Evolutionary conservation across 1,139 yeast genomes (phyloP).

Genomic region (Blastobotrys illinoisensis): DNA sequence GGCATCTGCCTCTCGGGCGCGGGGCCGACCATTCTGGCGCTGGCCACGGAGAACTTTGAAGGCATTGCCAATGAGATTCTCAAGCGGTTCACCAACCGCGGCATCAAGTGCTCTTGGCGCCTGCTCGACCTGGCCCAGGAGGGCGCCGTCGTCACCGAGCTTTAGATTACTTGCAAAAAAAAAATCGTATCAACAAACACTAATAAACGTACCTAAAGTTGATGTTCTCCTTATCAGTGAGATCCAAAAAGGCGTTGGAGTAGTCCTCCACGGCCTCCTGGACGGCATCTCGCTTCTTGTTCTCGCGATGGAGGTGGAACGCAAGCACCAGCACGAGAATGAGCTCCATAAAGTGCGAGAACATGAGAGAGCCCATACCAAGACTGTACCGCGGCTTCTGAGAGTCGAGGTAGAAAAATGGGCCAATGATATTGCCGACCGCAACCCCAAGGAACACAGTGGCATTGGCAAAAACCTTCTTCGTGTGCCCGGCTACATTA

Average conservation of each 20-base stretch:
- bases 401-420: slow-evolving; percentile 44
- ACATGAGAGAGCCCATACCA: slow-evolving; percentile 41
- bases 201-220: slow-evolving; percentile 10
- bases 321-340: slow-evolving; percentile 27
- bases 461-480: slow-evolving; percentile 41
- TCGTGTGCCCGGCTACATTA: slow-evolving; percentile 56
- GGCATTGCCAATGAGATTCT: slow-evolving; percentile 75
- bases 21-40: slow-evolving; percentile 92
- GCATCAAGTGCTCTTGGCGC: slow-evolving; percentile 74
- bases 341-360: slow-evolving; percentile 31
- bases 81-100: slow-evolving; percentile 57
- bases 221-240: slow-evolving; percentile 12
- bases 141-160: slow-evolving; percentile 50
- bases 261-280: slow-evolving; percentile 4
- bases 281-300: slow-evolving; percentile 23
- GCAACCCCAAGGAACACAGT: slow-evolving; percentile 48
- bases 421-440: slow-evolving; percentile 52
- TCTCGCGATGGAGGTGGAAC: slow-evolving; percentile 32
- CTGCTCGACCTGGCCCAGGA: slow-evolving; percentile 79
- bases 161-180: neutral
- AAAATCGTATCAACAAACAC: neutral
- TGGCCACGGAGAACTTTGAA: slow-evolving; percentile 85
- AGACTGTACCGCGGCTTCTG: slow-evolving; percentile 48
- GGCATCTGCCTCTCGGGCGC: slow-evolving; percentile 97
- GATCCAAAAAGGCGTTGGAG: neutral